Base-by-base conservation (phyloP, 371 early-diverging fungal genomes). In the Coemansia sp. region DNA sequence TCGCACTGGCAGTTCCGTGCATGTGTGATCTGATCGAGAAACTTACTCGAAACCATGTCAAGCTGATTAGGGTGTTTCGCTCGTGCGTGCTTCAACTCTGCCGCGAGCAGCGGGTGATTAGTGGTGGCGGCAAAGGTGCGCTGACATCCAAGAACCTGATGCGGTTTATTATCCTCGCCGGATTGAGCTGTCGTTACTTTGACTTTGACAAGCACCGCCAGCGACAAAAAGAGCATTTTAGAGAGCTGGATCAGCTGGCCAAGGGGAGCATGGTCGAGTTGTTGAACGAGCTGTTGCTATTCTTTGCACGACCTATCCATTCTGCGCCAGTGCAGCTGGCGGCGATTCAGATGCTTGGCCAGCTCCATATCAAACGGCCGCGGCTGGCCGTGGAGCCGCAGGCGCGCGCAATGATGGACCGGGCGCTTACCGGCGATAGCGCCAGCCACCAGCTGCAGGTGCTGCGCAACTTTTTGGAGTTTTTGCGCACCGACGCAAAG, bases 111-210 rank as follows among this genome's bases (percentile, higher is more conserved):
- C 77, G 68, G 31, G 39, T 39, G 14, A 58, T 66, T 16, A 77
- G 72, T 34, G 61, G 70, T 55, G 69, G 68, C 8, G 52, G 52
- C 4, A 12, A 33, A 45, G 55, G 66, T 4, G 35, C 77, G 30
- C 34, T 60, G 54, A 66, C 80, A 12, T 55, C 77, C 20, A 79
- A 78, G 52, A 82, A 81, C 54, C 51, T 78, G 6, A 81, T 83
- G 63, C 77, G 86, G 14, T 71, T 86, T 33, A 70, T 89, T 60
- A 79, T 88, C 8, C 83, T 94, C 26, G 81, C 85, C 9, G 88
- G 91, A 2, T 68, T 89, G 36, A 65, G 92, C 5, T 86, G 89
- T 39, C 84, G 88, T 38, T 66, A 91, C 61, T 91, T 90, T 79
- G 85, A 89, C 50, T 92, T 94, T 79, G 91, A 93, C 41, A 65